Evolutionary conservation across 805 yeast genomes (phyloP), one percentile per base, ranked within the genome.

Genomic region (Ogataea allantospora): DNA sequence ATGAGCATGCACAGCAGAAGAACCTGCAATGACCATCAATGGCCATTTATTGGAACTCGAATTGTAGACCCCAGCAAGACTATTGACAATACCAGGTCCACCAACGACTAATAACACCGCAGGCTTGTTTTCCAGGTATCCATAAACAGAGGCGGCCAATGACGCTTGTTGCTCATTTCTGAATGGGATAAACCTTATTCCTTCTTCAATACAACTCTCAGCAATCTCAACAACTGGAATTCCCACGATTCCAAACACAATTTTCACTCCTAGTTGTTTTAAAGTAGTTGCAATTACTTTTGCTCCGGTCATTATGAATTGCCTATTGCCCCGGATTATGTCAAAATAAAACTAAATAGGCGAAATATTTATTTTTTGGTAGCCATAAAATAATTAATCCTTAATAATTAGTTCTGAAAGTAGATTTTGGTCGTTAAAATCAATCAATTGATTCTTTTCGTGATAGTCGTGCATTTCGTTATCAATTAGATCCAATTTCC

Each of bases 131-230:
- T 83, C 79, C 28, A 82, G 53, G 46, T 76, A 82, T 0, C 88
- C 88, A 54, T 82, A 80, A 0, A 75, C 71, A 1, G 85, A 75
- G 2, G 89, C 88, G 2, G 89, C 89, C 49, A 82, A 80, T 0
- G 86, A 75, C 0, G 89, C 88, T 11, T 83, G 68, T 50, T 82
- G 88, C 53, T 82, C 88, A 56, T 82, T 82, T 43, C 88, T 64
- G 54, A 80, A 81, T 0, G 80, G 54, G 26, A 81, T 57, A 55
- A 82, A 82, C 39, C 63, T 60, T 42, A 83, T 71, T 1, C 81
- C 84, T 11, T 60, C 55, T 7, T 59, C 60, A 14, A 78, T 73
- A 44, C 76, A 63, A 1, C 80, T 75, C 38, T 81, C 82, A 12
- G 87, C 88, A 13, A 78, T 56, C 58, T 82, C 86, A 10, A 82